phyloP scores from a whole-genome alignment of 2,329 filamentous ascomycete genomes.

The Ceratocystis lukuohia region DNA sequence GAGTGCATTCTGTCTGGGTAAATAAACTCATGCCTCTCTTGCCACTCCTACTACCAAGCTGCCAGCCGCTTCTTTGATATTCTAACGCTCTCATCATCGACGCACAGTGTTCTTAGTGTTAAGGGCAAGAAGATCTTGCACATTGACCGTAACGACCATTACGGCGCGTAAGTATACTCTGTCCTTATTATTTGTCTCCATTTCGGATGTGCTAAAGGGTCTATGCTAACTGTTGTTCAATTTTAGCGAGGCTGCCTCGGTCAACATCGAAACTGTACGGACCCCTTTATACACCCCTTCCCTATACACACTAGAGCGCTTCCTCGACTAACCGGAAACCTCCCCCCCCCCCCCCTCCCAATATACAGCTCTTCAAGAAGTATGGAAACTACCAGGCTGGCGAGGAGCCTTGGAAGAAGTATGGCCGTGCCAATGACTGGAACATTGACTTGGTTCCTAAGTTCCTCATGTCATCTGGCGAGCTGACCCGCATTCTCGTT shows the following conservation, averaged over 20 bases:
- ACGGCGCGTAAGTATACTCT: constrained; percentile 64
- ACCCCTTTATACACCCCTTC: constrained; percentile 19
- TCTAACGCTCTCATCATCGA: constrained; percentile 4
- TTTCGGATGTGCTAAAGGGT: constrained; percentile 22
- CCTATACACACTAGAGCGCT: background rate
- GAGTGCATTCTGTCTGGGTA: constrained; percentile 99
- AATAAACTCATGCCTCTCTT: constrained; percentile 22
- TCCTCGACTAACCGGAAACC: background rate
- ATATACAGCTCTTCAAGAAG: constrained; percentile 76
- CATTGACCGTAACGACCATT: constrained; percentile 97
- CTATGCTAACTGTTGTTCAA: background rate
- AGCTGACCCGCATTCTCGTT: constrained; percentile 95
- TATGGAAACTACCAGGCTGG: constrained; percentile 70
- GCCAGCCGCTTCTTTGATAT: background rate
- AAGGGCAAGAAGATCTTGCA: constrained; percentile 99
- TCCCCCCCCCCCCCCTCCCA: background rate
- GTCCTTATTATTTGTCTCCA: constrained; percentile 15
- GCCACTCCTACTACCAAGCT: background rate
- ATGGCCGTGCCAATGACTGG: constrained; percentile 94
- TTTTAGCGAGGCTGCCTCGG: constrained; percentile 69
- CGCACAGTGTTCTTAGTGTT: constrained; percentile 72
- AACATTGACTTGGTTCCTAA: constrained; percentile 98
- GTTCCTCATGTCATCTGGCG: constrained; percentile 95
- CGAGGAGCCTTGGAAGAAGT: constrained; percentile 95
- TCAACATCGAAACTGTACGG: constrained; percentile 85